Evolutionary conservation across 257 asterid species (phyloP), one percentile per base, ranked within the genome.

Genomic region (Gentiana straminea): DNA sequence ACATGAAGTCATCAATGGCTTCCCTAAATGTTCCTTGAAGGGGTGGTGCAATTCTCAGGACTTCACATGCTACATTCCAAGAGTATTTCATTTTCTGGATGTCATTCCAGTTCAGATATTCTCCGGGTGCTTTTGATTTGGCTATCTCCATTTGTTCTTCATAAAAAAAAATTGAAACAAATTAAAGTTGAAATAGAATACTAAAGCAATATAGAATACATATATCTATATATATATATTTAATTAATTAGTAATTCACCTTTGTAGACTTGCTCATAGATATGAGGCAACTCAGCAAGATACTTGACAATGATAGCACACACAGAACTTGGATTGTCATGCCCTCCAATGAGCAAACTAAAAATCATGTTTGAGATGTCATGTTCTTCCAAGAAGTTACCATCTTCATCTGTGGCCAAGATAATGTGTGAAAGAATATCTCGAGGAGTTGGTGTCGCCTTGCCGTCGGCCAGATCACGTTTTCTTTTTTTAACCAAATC

Each of bases 31-130:
- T 72, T 37, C 97, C 95, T 11, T 49, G 33, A 8, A 85, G 63
- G 0, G 95, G 95, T 9, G 97, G 79, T 35, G 72, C 58, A 13
- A 77, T 68, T 51, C 97, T 74, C 58, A 63, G 61, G 3, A 76
- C 71, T 70, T 85, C 97, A 59, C 75, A 83, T 0, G 65, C 83
- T 3, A 87, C 96, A 13, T 68, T 77, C 94, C 96, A 87, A 1
- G 96, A 79, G 73, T 84, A 82, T 78, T 54, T 80, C 96, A 87
- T 87, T 81, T 84, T 87, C 70, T 83, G 88, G 65, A 88, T 62
- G 34, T 85, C 97, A 56, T 76, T 94, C 97, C 94, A 88, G 13
- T 77, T 77, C 59, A 88, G 71, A 60, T 62, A 72, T 59, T 77
- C 82, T 12, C 79, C 84, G 6, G 5, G 53, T 57, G 35, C 78